Evolutionary conservation across 306 rosid genomes (phyloP).

Genomic region (Oxytropis ochrocephala): DNA sequence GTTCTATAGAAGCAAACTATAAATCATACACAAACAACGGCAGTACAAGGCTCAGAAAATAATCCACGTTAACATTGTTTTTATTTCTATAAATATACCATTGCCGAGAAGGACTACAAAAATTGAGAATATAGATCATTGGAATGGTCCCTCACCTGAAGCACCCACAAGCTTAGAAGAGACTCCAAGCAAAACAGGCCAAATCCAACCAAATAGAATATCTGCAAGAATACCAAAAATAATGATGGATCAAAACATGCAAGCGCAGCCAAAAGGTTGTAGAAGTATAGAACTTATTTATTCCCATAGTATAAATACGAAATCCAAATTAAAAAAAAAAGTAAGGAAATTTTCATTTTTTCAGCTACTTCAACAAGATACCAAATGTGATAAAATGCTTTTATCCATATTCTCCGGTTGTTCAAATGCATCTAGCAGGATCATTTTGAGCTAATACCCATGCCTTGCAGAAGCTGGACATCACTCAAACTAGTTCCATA

Average conservation of each 20-base stretch:
- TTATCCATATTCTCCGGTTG: background rate
- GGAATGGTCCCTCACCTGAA: conserved; percentile 57
- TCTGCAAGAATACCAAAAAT: conserved; percentile 38
- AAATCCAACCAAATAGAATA: conserved; percentile 87
- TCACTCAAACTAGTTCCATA: background rate
- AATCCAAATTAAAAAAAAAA: background rate
- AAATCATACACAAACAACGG: background rate
- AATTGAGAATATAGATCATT: conserved; percentile 6
- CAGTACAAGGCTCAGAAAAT: background rate
- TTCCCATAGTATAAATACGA: background rate
- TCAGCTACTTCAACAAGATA: background rate
- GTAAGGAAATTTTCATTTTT: background rate
- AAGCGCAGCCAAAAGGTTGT: conserved; percentile 1
- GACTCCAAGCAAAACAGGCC: conserved; percentile 92
- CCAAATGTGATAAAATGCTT: conserved; percentile 1
- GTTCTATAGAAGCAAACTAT: background rate
- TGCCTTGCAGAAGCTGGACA: background rate
- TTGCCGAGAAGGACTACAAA: conserved; percentile 9
- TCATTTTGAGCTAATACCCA: background rate
- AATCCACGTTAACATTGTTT: background rate
- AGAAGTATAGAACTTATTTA: background rate
- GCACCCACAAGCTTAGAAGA: conserved; percentile 94
- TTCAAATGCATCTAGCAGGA: background rate
- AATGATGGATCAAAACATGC: conserved; percentile 1
- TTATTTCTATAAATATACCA: background rate